Conservation (phyloP, 2,329 filamentous ascomycete species). For the Drechslerella dactyloides region DNA sequence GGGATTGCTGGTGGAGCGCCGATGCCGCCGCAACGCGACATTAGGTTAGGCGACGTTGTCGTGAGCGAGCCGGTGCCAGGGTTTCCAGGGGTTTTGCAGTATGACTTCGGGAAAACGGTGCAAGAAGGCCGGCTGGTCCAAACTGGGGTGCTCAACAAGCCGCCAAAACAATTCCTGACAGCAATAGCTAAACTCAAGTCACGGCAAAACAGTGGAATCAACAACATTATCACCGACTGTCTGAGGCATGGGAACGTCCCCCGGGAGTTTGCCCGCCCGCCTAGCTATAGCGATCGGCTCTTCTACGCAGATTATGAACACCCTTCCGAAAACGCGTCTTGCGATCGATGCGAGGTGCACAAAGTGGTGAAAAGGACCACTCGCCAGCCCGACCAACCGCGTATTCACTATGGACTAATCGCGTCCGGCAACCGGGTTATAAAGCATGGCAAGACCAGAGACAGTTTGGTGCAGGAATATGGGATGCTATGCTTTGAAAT, state of each 20-base stretch:
- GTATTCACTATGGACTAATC: slow-evolving; percentile 14
- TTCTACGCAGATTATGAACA: slow-evolving; percentile 26
- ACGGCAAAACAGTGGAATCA: slow-evolving; percentile 2
- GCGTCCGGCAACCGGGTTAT: slow-evolving; percentile 9
- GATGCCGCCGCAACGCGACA: slow-evolving; percentile 5
- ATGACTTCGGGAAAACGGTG: slow-evolving; percentile 11
- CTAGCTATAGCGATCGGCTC: slow-evolving; percentile 11
- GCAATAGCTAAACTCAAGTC: slow-evolving; percentile 10
- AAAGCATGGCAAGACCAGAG: slow-evolving; percentile 2
- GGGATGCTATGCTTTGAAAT: slow-evolving; percentile 6
- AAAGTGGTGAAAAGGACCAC: slow-evolving; percentile 3
- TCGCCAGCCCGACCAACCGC: neutral
- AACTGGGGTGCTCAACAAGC: slow-evolving; percentile 11
- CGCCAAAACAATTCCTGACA: slow-evolving; percentile 8
- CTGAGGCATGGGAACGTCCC: neutral
- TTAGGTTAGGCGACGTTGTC: slow-evolving; percentile 19
- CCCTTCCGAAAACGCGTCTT: slow-evolving; percentile 13
- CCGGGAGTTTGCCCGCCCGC: slow-evolving; percentile 7
- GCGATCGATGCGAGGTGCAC: slow-evolving; percentile 1
- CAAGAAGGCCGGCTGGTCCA: slow-evolving; percentile 8
- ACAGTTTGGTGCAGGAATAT: slow-evolving; percentile 2
- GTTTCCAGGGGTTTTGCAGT: slow-evolving; percentile 20
- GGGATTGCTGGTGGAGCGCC: slow-evolving; percentile 21
- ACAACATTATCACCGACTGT: slow-evolving; percentile 8
- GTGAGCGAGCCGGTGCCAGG: slow-evolving; percentile 11